Evolutionary conservation across 2,329 filamentous ascomycete species (phyloP).

Genomic region (Ceratocystis papillata): DNA sequence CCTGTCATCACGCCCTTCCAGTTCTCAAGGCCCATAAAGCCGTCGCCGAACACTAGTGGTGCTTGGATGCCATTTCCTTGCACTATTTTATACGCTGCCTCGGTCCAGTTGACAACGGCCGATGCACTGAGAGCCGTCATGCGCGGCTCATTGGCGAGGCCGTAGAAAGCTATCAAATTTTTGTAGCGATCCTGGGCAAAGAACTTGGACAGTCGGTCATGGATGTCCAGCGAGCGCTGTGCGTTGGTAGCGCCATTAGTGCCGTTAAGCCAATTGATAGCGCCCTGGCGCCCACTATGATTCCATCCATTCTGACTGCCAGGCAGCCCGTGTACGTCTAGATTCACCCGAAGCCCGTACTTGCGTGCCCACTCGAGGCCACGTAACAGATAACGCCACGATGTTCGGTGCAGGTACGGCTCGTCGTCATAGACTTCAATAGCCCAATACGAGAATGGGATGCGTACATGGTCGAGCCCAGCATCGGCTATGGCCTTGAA

Average conservation of each 20-base stretch:
- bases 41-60: slow-evolving; percentile 78
- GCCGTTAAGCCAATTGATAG: slow-evolving; percentile 84
- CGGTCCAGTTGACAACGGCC: slow-evolving; percentile 70
- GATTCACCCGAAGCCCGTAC: slow-evolving; percentile 81
- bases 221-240: slow-evolving; percentile 73
- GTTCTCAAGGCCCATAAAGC: slow-evolving; percentile 80
- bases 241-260: slow-evolving; percentile 67
- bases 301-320: slow-evolving; percentile 98
- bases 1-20: slow-evolving; percentile 77
- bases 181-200: slow-evolving; percentile 89
- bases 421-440: slow-evolving; percentile 75
- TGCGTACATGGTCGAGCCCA: slow-evolving; percentile 92
- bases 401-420: slow-evolving; percentile 74
- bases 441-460: slow-evolving; percentile 92
- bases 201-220: slow-evolving; percentile 78
- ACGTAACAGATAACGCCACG: slow-evolving; percentile 87
- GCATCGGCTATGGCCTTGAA: slow-evolving; percentile 77
- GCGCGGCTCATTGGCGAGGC: slow-evolving; percentile 84
- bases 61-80: slow-evolving; percentile 64
- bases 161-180: slow-evolving; percentile 86
- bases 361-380: slow-evolving; percentile 90
- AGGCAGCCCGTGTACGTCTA: slow-evolving; percentile 84
- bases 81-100: slow-evolving; percentile 59
- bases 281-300: slow-evolving; percentile 74
- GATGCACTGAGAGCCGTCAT: slow-evolving; percentile 61